Evolutionary conservation across 345 rosid species (phyloP), one percentile per base, ranked within the genome.

Genomic region (Streptanthus diversifolius): DNA sequence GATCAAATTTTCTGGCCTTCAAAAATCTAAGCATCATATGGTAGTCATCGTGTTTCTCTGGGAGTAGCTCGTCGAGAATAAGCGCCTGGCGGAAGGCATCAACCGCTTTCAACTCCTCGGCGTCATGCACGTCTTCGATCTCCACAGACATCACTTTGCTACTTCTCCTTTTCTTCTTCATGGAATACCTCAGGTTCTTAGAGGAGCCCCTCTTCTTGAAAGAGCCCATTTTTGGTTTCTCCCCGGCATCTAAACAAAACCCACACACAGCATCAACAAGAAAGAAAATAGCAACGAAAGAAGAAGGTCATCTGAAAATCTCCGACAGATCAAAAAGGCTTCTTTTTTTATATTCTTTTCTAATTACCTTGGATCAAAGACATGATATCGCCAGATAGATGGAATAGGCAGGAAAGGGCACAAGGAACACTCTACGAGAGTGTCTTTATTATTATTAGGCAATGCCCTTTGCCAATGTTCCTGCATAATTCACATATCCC

Each of bases 1-100:
- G 51, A 61, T 95, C 97, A 7, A 88, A 91, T 69, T 91, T 95
- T 77, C 99, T 91, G 9, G 99, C 99, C 83, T 83, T 95, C 85
- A 89, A 81, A 81, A 89, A 93, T 64, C 98, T 84, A 82, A 95
- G 96, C 89, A 95, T 75, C 86, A 85, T 73, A 65, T 91, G 99
- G 77, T 90, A 92, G 76, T 95, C 99, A 68, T 95, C 97, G 51
- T 91, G 96, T 67, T 74, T 84, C 60, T 84, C 72, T 0, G 98
- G 99, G 68, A 95, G 84, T 14, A 91, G 77, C 56, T 95, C 93
- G 70, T 95, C 98, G 62, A 81, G 73, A 4, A 86, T 80, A 61
- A 95, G 96, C 3, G 75, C 82, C 73, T 90, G 96, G 17, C 97
- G 91, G 45, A 95, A 83, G 32, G 92, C 91, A 51, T 90, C 98